These are phyloP conservation scores for Lecanosticta acicola DNA, from an alignment of 2,329 filamentous ascomycete genomes.

Conservation along the genomic window DNA sequence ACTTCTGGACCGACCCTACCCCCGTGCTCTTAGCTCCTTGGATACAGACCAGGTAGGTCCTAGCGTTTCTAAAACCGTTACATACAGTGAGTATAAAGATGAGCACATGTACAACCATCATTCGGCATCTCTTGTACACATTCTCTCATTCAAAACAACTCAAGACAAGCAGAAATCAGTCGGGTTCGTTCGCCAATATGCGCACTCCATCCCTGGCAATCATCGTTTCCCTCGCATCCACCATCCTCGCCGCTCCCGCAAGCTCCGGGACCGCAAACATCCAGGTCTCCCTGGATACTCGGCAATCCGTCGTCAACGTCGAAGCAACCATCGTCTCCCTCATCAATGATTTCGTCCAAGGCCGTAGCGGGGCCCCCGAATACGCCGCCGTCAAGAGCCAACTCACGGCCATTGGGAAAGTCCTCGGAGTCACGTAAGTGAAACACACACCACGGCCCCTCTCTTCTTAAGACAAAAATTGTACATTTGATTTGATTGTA, in stretches of 20 bases:
- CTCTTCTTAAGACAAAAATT: no score
- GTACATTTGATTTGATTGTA: no score
- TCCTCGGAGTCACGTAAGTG: background rate
- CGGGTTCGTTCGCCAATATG: background rate
- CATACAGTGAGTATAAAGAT: no score
- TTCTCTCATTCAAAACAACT: no score
- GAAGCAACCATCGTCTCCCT: conserved; percentile 3
- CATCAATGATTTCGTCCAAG: conserved; percentile 1
- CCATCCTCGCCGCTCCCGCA: background rate
- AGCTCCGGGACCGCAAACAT: background rate
- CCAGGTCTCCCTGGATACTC: background rate
- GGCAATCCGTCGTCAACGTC: background rate
- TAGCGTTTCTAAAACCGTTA: background rate
- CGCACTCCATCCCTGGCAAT: background rate
- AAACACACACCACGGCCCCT: no score
- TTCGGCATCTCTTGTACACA: no score
- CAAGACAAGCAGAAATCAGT: no score
- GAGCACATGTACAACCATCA: no score
- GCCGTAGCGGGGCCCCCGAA: background rate
- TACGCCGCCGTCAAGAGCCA: conserved; percentile 1
- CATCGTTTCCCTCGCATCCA: background rate
- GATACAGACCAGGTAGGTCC: background rate
- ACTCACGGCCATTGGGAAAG: background rate
- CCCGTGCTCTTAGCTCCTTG: background rate
- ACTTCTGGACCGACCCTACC: background rate